Conservation (phyloP, 345 rosid genomes). For the Ceriops decandra region DNA sequence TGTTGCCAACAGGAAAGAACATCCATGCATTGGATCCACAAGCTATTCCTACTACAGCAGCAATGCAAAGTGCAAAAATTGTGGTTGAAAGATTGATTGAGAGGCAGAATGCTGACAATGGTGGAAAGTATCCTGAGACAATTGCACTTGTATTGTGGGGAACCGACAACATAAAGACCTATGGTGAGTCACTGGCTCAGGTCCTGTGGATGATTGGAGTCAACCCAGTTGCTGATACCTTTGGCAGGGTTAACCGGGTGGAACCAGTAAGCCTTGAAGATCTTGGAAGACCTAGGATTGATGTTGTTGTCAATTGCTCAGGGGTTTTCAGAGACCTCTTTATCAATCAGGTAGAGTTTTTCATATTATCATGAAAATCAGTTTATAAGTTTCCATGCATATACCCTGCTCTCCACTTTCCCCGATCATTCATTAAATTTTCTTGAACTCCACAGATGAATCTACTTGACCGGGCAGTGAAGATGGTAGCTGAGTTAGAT, state of each 20-base stretch:
- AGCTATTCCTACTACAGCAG: slow-evolving; percentile 94
- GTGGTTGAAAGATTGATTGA: slow-evolving; percentile 88
- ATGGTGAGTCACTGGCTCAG: slow-evolving; percentile 94
- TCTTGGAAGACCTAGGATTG: slow-evolving; percentile 97
- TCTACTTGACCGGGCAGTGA: slow-evolving; percentile 91
- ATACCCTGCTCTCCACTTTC: not conserved
- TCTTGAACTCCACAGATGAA: slow-evolving; percentile 59
- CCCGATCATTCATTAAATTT: not conserved
- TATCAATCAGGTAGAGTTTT: slow-evolving; percentile 72
- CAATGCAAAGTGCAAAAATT: slow-evolving; percentile 90
- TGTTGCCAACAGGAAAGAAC: slow-evolving; percentile 95
- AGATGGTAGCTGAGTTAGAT: slow-evolving; percentile 97
- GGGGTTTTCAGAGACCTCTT: slow-evolving; percentile 98
- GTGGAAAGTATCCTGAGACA: slow-evolving; percentile 91
- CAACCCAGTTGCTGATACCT: slow-evolving; percentile 76
- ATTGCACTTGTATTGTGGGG: slow-evolving; percentile 97
- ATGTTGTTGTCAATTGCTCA: slow-evolving; percentile 96
- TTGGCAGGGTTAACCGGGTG: slow-evolving; percentile 90
- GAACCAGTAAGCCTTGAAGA: slow-evolving; percentile 91
- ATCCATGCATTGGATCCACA: slow-evolving; percentile 98
- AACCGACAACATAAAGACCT: slow-evolving; percentile 95
- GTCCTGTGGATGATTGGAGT: slow-evolving; percentile 99
- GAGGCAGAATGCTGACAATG: slow-evolving; percentile 84
- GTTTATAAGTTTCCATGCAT: not conserved
- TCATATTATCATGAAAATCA: not conserved